Base-by-base conservation (phyloP, 306 rosid genomes). In the Prunus mume region DNA sequence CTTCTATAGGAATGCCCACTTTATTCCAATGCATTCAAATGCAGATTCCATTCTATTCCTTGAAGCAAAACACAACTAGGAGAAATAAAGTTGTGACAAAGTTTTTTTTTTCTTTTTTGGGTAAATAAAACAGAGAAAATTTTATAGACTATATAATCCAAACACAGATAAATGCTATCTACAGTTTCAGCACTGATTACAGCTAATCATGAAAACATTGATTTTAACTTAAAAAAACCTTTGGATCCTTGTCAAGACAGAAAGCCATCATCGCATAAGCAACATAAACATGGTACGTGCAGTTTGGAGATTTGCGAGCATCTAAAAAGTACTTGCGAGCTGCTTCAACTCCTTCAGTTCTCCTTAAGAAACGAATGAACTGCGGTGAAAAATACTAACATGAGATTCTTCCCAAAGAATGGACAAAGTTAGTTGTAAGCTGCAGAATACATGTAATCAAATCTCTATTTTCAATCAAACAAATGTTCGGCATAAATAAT, bases 301-400 rank as follows among this genome's bases (percentile, higher is more conserved):
- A 95, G 75, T 79, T 89, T 71, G 93, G 87, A 55, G 88, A 95
- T 83, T 95, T 90, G 77, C 92, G 97, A 52, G 97, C 97, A 86
- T 95, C 97, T 68, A 90, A 85, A 85, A 95, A 95, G 83, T 92
- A 90, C 77, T 92, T 95, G 77, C 96, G 92, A 80, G 98, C 97
- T 75, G 97, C 93, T 89, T 95, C 98, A 86, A 95, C 93, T 68
- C 98, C 98, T 86, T 90, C 97, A 8, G 89, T 92, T 79, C 98
- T 87, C 79, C 98, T 85, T 54, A 95, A 87, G 78, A 95, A 95
- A 76, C 97, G 97, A 79, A 95, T 90, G 71, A 88, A 95, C 97
- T 95, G 98, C 87, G 83, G 30, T 85, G 80, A 69, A 83, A 81
- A 81, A 76, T 45, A 87, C 62, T 20, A 73, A 69, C 73, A 63